Base-by-base conservation (phyloP, 768 basidiomycete genomes). In the Mycena chlorophos region DNA sequence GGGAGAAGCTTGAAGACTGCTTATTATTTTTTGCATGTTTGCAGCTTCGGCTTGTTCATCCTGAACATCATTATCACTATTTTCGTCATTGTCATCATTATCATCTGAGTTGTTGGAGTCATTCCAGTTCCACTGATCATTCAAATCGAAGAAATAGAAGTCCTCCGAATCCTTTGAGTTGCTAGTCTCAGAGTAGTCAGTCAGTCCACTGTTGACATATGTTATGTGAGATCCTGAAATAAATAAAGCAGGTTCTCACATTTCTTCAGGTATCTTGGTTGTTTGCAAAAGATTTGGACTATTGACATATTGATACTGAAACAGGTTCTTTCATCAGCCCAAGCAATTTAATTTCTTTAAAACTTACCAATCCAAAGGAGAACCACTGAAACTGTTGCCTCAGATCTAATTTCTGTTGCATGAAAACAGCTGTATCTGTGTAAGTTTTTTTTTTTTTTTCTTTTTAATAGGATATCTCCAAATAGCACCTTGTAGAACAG, bases 351-450 rank as follows among this genome's bases (percentile, higher is more conserved):
- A 20, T 20, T 6, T 22, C 14, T 22, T 19, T 6, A 42, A 6
- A 16, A 42, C 65, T 10, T 51, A 68, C 69, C 45, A 71, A n/a
- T 1, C 66, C 68, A 51, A 63, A 62, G 1, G 69, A 59, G 34
- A 66, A 65, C 0, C 45, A 49, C 22, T 62, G 60, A 43, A 68
- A 68, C 20, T 42, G 40, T 19, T 42, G 40, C 14, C 13, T 8
- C 8, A 42, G 5, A 22, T 42, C 40, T 14, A 42, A 22, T 42
- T 42, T 42, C 40, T 64, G 65, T 30, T 65, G 62, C 34, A 51
- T 55, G 49, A 66, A 68, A 16, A 65, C 54, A 2, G 62, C 65
- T 68, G 48, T 27, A 13, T 16, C 4, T 14, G 12, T 16, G 8
- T 22, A 10, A 37, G 22, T 29, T 5, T 37, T 10, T 10, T 37